Base-by-base conservation (phyloP, 2,329 filamentous ascomycete genomes). In the Delphinella strobiligena region DNA sequence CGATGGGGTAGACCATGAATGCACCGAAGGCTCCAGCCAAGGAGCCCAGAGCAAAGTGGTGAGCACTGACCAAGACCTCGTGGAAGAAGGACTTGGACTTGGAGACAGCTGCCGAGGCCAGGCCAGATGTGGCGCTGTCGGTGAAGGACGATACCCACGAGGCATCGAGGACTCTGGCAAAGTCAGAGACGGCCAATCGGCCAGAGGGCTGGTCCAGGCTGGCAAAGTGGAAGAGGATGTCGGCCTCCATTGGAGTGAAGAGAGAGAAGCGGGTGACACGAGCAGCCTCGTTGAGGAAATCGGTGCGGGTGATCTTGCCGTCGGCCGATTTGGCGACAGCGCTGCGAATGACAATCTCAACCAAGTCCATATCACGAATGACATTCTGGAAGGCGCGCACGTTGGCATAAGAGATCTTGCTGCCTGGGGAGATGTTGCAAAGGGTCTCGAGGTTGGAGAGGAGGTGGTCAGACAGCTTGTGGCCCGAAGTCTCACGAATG, bases 1-100 rank as follows among this genome's bases (percentile, higher is more conserved):
- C 91, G 56, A 98, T 96, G 17, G 91, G 91, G 61, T 98, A 98
- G 39, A 98, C 91, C 86, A 98, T 95, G 61, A 98, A 96, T 10
- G 91, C 91, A 59, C 91, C 91, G 58, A 98, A 98, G 8, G 91
- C 91, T 63, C 91, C 91, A 5, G 91, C 91, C 50, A 94, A 51
- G 58, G 83, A 87, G 44, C 91, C 91, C 5, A 98, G 75, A 3
- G 68, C 78, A 58, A 98, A 98, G 69, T 93, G 88, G 62, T 95
- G 93, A 2, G 71, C 75, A 1, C 88, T 93, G 56, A 88, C 82
- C 11, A 84, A 62, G 22, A 86, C 57, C 40, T 74, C 67, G 47
- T 78, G 65, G 12, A 93, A 50, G 45, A 87, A 51, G 44, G 71
- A 66, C 51, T 71, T 66, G 9, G 73, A 67, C 22, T 61, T 67